Conservation (phyloP, 176 grass and related monocot genomes). For the Dactylis glomerata region DNA sequence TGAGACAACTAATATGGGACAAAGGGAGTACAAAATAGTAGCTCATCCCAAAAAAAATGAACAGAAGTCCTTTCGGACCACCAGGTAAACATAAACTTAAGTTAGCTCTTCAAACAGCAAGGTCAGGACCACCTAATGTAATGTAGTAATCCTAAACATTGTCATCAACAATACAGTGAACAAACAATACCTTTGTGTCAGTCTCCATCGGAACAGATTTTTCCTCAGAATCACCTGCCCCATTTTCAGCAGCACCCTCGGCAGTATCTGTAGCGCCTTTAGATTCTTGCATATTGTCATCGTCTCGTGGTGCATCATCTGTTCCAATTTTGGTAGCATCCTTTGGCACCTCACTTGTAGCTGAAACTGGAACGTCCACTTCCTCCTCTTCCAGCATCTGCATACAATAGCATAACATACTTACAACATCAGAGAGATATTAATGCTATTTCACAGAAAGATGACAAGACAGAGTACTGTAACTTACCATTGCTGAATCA, state of each 20-base stretch:
- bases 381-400: constrained; percentile 89
- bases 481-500: constrained; percentile 71
- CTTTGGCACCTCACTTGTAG: constrained; percentile 41
- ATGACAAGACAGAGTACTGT: not conserved
- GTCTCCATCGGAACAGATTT: constrained; percentile 89
- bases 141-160: not conserved
- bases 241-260: constrained; percentile 58
- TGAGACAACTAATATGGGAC: too few relatives aligned
- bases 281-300: constrained; percentile 70
- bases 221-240: constrained; percentile 46
- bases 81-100: not conserved
- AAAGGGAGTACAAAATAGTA: too few relatives aligned
- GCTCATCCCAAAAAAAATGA: not conserved
- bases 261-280: constrained; percentile 45
- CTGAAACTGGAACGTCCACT: constrained; percentile 61
- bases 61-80: not conserved
- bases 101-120: not conserved
- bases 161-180: not conserved
- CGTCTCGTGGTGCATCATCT: constrained; percentile 49
- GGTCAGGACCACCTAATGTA: not conserved
- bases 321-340: constrained; percentile 72
- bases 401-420: not conserved
- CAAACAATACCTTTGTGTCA: constrained; percentile 63
- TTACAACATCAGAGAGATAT: not conserved
- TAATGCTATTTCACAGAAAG: not conserved